These are phyloP conservation scores for Ophiocordyceps camponoti-rufipedis DNA, from an alignment of 2,329 filamentous ascomycete species.

Conservation along the genomic window DNA sequence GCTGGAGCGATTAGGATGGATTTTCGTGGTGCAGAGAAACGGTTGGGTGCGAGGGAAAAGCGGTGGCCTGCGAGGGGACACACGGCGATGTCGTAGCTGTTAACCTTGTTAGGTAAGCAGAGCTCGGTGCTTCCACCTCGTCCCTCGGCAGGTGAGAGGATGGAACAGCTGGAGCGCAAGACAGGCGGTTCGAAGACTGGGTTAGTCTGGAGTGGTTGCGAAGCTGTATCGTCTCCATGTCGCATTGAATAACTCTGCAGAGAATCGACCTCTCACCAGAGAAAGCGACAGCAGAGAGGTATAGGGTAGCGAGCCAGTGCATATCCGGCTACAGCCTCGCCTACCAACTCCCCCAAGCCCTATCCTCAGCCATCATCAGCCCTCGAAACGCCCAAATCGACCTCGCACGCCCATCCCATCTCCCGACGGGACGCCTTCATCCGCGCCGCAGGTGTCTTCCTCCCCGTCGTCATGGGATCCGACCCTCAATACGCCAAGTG, in stretches of 20 bases:
- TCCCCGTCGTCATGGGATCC: constrained; percentile 48
- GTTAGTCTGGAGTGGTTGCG: too few species aligned
- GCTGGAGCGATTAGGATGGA: not conserved
- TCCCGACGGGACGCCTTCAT: not conserved
- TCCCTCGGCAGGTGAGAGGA: too few species aligned
- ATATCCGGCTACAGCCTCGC: not conserved
- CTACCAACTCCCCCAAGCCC: not conserved
- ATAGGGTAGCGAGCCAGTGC: not conserved
- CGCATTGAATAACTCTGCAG: too few species aligned
- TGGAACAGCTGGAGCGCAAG: too few species aligned
- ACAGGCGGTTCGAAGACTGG: too few species aligned
- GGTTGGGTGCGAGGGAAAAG: not conserved
- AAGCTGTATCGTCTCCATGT: too few species aligned
- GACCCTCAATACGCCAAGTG: constrained; percentile 78
- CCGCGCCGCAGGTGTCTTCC: not conserved
- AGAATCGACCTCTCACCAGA: too few species aligned
- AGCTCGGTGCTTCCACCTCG: too few species aligned
- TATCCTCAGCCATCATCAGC: not conserved
- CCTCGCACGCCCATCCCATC: not conserved
- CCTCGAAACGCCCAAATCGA: not conserved
- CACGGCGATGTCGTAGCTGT: too few species aligned
- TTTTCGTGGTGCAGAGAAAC: not conserved
- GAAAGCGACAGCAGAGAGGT: not conserved
- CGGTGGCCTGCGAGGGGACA: not conserved
- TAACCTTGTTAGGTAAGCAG: too few species aligned